A percentile compares a stretch with the other conserved stretches of the same genome.
These are phyloP conservation scores for Fraxinus pennsylvanica DNA, from an alignment of 257 asterid genomes.

Conservation along the genomic window DNA sequence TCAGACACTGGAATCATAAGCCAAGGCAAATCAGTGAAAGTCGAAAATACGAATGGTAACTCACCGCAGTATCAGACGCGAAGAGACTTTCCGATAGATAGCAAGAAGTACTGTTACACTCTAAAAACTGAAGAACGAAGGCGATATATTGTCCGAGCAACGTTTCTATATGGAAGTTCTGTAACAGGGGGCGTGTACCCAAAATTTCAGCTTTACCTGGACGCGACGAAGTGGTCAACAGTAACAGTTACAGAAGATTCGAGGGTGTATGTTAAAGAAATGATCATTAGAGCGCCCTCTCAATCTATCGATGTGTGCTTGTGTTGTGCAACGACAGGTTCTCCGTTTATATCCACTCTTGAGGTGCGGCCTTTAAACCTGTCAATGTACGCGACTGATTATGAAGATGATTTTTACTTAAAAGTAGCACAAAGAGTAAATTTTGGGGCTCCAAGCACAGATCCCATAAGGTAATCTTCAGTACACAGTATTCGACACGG, in stretches of 20 bases:
- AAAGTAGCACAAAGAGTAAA: conserved; percentile 77
- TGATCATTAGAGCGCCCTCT: conserved; percentile 89
- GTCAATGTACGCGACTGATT: conserved; percentile 95
- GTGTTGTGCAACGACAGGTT: conserved; percentile 91
- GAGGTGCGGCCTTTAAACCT: conserved; percentile 84
- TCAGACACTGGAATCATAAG: conserved; percentile 53
- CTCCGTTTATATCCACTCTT: conserved; percentile 86
- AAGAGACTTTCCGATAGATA: conserved; percentile 78
- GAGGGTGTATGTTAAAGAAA: conserved; percentile 66
- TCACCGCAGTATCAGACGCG: conserved; percentile 54
- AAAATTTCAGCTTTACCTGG: conserved; percentile 82
- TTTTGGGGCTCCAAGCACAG: conserved; percentile 71
- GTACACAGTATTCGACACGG: not conserved
- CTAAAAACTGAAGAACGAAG: conserved; percentile 68
- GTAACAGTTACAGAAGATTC: conserved; percentile 71
- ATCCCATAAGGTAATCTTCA: conserved; percentile 57
- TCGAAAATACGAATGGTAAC: conserved; percentile 39
- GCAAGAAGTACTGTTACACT: conserved; percentile 71
- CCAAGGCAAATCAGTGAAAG: conserved; percentile 52
- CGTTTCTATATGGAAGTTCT: conserved; percentile 71
- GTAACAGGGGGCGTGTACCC: conserved; percentile 63
- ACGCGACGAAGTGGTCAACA: conserved; percentile 87
- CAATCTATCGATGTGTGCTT: conserved; percentile 66
- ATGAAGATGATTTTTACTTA: conserved; percentile 71
- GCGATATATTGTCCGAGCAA: conserved; percentile 76